A percentile compares a stretch with the other conserved stretches of the same genome.
Evolutionary conservation across 2,329 filamentous ascomycete genomes (phyloP).

Genomic region (Sporothrix humicola): DNA sequence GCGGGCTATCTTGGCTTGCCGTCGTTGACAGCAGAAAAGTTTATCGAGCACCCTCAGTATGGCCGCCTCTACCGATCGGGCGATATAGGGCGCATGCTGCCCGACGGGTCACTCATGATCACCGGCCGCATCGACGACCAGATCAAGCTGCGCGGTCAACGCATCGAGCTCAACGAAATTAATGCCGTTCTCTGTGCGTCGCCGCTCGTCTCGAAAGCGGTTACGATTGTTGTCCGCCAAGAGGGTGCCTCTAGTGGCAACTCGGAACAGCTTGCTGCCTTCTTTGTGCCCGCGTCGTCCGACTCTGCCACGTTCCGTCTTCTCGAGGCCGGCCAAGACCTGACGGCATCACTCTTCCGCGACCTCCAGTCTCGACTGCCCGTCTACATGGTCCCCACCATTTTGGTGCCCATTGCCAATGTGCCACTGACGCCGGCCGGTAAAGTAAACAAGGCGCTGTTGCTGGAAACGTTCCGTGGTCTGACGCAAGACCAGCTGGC

Average conservation of each 20-base stretch:
- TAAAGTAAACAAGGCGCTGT: conserved; percentile 68
- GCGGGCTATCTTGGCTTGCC: conserved; percentile 73
- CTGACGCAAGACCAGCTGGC: conserved; percentile 50
- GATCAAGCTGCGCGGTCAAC: conserved; percentile 79
- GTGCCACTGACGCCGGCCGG: conserved; percentile 76
- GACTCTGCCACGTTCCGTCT: conserved; percentile 48
- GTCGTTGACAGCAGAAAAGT: conserved; percentile 66
- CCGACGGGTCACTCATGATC: conserved; percentile 76
- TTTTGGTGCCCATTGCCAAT: conserved; percentile 69
- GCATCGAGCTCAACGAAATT: conserved; percentile 80
- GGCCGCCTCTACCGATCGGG: conserved; percentile 83
- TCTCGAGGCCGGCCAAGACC: conserved; percentile 36
- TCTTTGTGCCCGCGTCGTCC: conserved; percentile 62
- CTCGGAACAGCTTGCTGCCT: conserved; percentile 67
- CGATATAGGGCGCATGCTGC: conserved; percentile 78
- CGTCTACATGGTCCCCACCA: conserved; percentile 78
- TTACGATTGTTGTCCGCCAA: conserved; percentile 63
- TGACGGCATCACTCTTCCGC: conserved; percentile 57
- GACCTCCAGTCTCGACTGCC: conserved; percentile 64
- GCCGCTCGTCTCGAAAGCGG: conserved; percentile 62
- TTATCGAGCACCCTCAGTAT: conserved; percentile 69
- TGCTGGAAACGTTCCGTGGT: conserved; percentile 56
- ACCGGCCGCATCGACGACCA: conserved; percentile 77
- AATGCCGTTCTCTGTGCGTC: conserved; percentile 64
- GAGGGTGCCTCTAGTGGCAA: conserved; percentile 30